Percentiles rank a stretch among this genome's conserved stretches.
phyloP scores from a whole-genome alignment of 1,139 yeast species.

The Suhomyces ambrosiae region DNA sequence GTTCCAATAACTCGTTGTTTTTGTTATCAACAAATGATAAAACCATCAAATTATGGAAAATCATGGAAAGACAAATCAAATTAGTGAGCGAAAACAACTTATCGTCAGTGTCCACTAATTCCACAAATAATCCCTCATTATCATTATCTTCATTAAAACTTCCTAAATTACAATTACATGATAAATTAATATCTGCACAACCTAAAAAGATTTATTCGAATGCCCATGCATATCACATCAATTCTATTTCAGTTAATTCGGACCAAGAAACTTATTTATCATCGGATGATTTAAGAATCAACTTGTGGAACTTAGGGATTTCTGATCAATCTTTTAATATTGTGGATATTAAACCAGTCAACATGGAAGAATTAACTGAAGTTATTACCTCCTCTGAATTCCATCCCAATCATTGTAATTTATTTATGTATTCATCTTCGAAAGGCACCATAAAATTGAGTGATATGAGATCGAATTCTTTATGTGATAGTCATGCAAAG shows the following conservation, averaged over 20 bases:
- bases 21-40: slow-evolving; percentile 93
- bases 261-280: slow-evolving; percentile 95
- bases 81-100: slow-evolving; percentile 86
- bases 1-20: slow-evolving; percentile 86
- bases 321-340: slow-evolving; percentile 96
- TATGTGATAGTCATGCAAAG: slow-evolving; percentile 89
- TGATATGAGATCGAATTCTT: slow-evolving; percentile 94
- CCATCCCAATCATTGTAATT: slow-evolving; percentile 90
- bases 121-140: slow-evolving; percentile 14
- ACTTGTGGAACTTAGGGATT: slow-evolving; percentile 92
- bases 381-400: slow-evolving; percentile 98
- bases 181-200: slow-evolving; percentile 91
- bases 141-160: slow-evolving; percentile 54
- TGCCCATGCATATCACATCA: slow-evolving; percentile 98
- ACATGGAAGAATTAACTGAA: slow-evolving; percentile 98
- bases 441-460: slow-evolving; percentile 95
- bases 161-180: slow-evolving; percentile 89
- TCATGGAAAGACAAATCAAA: slow-evolving; percentile 87
- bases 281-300: slow-evolving; percentile 93
- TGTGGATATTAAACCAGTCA: slow-evolving; percentile 96
- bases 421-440: slow-evolving; percentile 95
- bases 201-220: slow-evolving; percentile 91
- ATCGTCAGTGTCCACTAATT: slow-evolving; percentile 15
- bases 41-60: slow-evolving; percentile 96
- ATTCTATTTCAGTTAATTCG: slow-evolving; percentile 89